Base-by-base conservation (phyloP, 306 rosid species). In the Castanospermum australe region DNA sequence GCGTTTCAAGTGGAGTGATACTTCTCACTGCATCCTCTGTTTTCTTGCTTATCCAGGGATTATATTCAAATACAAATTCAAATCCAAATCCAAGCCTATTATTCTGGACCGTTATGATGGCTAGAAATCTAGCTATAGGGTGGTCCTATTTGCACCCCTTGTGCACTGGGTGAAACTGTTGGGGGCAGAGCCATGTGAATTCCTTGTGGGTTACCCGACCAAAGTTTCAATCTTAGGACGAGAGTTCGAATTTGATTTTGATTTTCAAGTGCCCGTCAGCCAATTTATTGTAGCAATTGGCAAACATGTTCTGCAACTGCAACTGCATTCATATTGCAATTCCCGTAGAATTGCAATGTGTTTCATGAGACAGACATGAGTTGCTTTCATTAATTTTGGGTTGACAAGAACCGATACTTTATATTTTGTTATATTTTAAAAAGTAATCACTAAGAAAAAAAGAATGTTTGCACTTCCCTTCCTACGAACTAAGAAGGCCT, bases 171-270 rank as follows among this genome's bases (percentile, higher is more conserved):
- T 63, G 65, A 17, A 80, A 71, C 50, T 10, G 15, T 62, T 70
- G 30, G 22, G 17, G 60, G 15, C 56, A 67, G 69, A 17, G 72
- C 91, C 89, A 87, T 87, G 91, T 85, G 88, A 87, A 79, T 44
- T 74, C 86, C 79, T 73, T 81, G 55, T 78, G 87, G 86, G 86
- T 59, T 20, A 36, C 24, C 79, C 1, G 17, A 24, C 35, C 13
- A 21, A 14, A 8, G 18, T 36, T 10, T 59, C 48, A 6, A 25
- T 75, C 55, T 14, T 75, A 21, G n/a, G n/a, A n/a, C n/a, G n/a
- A n/a, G n/a, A n/a, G n/a, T n/a, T 9, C 9, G 24, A 38, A 5
- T 20, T 52, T 52, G 48, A 51, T 4, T 51, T 55, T 78, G 50
- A 36, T 71, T 57, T 79, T 75, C 48, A 77, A 30, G n/a, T 54